Evolutionary conservation across 345 rosid genomes (phyloP).

Genomic region (Aquilaria sinensis): DNA sequence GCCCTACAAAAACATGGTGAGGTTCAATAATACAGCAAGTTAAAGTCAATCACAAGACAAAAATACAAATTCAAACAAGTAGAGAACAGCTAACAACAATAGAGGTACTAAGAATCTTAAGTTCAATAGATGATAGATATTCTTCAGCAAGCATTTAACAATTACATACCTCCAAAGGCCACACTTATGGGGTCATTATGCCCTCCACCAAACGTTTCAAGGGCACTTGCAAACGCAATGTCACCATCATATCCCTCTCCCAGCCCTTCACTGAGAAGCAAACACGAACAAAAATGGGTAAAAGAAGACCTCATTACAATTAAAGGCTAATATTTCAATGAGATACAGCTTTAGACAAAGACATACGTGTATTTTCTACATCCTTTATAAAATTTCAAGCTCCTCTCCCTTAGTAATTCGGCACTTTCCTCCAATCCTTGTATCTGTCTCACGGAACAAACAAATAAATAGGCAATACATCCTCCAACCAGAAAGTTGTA

Average conservation of each 20-base stretch:
- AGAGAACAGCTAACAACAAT: not conserved
- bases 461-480: slow-evolving; percentile 4
- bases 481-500: not conserved
- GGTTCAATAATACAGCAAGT: slow-evolving; percentile 14
- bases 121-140: slow-evolving; percentile 9
- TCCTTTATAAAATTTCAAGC: slow-evolving; percentile 94
- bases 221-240: slow-evolving; percentile 94
- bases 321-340: not conserved
- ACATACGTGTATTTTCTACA: slow-evolving; percentile 96
- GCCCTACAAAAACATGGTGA: slow-evolving; percentile 49
- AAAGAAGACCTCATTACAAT: slow-evolving; percentile 6
- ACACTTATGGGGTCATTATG: slow-evolving; percentile 98
- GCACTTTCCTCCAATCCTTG: slow-evolving; percentile 91
- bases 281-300: slow-evolving; percentile 13
- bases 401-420: slow-evolving; percentile 77
- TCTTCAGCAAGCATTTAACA: slow-evolving; percentile 2
- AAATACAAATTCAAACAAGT: not conserved
- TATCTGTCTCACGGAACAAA: slow-evolving; percentile 50
- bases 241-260: slow-evolving; percentile 98
- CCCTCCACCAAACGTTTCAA: slow-evolving; percentile 97
- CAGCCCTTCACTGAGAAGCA: slow-evolving; percentile 75
- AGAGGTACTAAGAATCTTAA: slow-evolving; percentile 3
- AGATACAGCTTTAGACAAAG: slow-evolving; percentile 1
- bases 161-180: slow-evolving; percentile 88
- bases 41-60: not conserved